A percentile compares a stretch with the other conserved stretches of the same genome.
phyloP scores from a whole-genome alignment of 805 yeast species.

The Wickerhamiella lipophila region DNA sequence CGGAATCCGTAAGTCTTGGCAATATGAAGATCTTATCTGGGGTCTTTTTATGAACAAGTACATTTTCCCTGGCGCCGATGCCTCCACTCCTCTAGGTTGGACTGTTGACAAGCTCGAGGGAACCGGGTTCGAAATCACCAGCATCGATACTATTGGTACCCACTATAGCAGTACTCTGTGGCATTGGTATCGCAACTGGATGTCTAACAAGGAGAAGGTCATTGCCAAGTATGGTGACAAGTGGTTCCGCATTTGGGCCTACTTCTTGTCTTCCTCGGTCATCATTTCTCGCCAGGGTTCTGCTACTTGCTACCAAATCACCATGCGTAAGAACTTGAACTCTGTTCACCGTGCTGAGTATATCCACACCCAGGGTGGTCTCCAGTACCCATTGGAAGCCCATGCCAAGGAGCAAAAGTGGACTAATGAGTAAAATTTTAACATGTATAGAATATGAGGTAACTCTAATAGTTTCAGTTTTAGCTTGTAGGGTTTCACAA shows the following conservation, averaged over 20 bases:
- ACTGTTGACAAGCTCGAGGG: conserved; percentile 66
- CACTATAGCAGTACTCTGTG: conserved; percentile 83
- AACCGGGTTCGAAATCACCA: conserved; percentile 73
- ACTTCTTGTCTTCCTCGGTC: conserved; percentile 68
- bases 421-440: neutral
- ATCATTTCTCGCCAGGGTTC: conserved; percentile 87
- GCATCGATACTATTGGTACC: conserved; percentile 80
- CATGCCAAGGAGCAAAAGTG: conserved; percentile 1
- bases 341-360: conserved; percentile 72
- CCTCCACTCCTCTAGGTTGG: conserved; percentile 83
- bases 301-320: conserved; percentile 84
- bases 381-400: conserved; percentile 31
- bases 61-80: conserved; percentile 96
- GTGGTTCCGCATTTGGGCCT: conserved; percentile 93
- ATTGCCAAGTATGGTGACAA: conserved; percentile 69
- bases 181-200: conserved; percentile 94
- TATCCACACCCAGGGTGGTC: conserved; percentile 65
- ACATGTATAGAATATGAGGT: neutral
- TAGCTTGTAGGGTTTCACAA: too few relatives aligned
- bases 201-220: conserved; percentile 64
- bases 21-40: conserved; percentile 87
- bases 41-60: conserved; percentile 93
- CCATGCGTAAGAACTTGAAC: conserved; percentile 79
- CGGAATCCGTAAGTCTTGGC: conserved; percentile 86
- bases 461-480: too few relatives aligned